Percentiles rank a stretch among this genome's conserved stretches.
Conservation (phyloP, 2,329 filamentous ascomycete species). For the Epichloe baconii region DNA sequence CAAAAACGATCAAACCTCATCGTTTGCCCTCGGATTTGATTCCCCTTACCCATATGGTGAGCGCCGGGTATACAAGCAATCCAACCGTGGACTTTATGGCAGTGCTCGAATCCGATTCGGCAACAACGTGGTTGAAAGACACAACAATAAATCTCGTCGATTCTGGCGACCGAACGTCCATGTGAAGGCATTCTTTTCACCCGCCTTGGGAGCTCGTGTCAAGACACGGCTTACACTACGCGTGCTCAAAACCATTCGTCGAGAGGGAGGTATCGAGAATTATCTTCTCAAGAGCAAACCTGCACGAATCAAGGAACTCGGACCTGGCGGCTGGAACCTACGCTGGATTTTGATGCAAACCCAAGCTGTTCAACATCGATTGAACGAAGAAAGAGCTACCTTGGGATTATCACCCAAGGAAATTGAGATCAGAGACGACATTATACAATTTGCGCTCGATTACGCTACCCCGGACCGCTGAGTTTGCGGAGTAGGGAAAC, state of each 20-base stretch:
- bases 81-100: conserved; percentile 63
- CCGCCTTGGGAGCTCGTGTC: conserved; percentile 47
- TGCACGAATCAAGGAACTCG: conserved; percentile 69
- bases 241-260: conserved; percentile 64
- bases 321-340: conserved; percentile 79
- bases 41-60: conserved; percentile 61
- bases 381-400: conserved; percentile 48
- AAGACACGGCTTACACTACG: conserved; percentile 56
- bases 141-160: conserved; percentile 58
- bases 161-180: conserved; percentile 66
- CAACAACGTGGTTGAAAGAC: conserved; percentile 60
- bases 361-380: conserved; percentile 46
- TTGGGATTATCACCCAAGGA: conserved; percentile 44
- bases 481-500: conserved; percentile 23
- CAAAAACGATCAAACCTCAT: conserved; percentile 29
- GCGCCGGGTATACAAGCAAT: conserved; percentile 63
- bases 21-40: conserved; percentile 36
- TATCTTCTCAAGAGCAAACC: conserved; percentile 77
- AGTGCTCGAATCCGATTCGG: conserved; percentile 60
- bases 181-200: conserved; percentile 53
- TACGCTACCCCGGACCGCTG: conserved; percentile 27
- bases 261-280: conserved; percentile 78
- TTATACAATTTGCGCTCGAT: conserved; percentile 28
- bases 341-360: conserved; percentile 85
- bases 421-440: conserved; percentile 22